Evolutionary conservation across 2,329 filamentous ascomycete genomes (phyloP).

Genomic region (Aspergillus hortae): DNA sequence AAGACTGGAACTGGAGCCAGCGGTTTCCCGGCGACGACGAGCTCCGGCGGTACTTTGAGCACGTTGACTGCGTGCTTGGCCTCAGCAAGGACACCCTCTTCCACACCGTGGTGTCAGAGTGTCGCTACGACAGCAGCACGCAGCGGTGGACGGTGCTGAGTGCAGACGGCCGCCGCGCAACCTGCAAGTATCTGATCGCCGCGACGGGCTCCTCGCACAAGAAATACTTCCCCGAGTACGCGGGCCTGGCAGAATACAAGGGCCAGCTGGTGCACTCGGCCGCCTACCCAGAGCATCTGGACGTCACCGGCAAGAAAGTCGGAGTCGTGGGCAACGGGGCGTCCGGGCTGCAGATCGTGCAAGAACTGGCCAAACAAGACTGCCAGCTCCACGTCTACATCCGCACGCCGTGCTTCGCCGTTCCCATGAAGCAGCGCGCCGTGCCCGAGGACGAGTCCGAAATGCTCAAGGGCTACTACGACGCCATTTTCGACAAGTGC

Average conservation of each 20-base stretch:
- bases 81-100: constrained; percentile 46
- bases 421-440: constrained; percentile 29
- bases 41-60: constrained; percentile 45
- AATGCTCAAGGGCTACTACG: neutral
- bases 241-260: constrained; percentile 43
- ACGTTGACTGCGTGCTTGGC: constrained; percentile 42
- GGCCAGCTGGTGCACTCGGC: constrained; percentile 55
- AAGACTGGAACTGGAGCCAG: constrained; percentile 42
- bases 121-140: constrained; percentile 32
- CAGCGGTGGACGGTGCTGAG: constrained; percentile 45
- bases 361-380: constrained; percentile 54
- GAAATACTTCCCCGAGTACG: constrained; percentile 38
- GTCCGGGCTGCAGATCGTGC: constrained; percentile 54
- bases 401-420: constrained; percentile 61
- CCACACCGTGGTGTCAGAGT: constrained; percentile 41
- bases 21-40: constrained; percentile 31
- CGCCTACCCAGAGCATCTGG: constrained; percentile 48
- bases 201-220: constrained; percentile 46
- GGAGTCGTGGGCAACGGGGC: constrained; percentile 55
- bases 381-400: constrained; percentile 54
- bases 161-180: constrained; percentile 35
- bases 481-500: neutral
- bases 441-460: constrained; percentile 7
- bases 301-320: constrained; percentile 48
- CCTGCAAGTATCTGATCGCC: constrained; percentile 43